These are phyloP conservation scores for Starmerella vaccinii DNA, from an alignment of 805 yeast species.

Conservation along the genomic window DNA sequence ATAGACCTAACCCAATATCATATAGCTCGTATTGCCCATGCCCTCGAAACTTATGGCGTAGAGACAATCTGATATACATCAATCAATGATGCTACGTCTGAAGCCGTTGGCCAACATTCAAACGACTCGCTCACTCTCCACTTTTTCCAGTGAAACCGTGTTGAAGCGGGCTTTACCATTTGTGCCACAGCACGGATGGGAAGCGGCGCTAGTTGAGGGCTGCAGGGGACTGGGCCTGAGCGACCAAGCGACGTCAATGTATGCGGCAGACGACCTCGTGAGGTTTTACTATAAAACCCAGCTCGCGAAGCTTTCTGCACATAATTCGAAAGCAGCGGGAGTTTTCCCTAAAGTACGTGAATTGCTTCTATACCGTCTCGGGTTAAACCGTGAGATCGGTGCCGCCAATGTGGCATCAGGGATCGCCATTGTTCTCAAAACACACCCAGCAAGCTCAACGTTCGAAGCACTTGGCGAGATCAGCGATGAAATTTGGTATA, in stretches of 20 bases:
- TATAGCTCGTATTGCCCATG: background rate
- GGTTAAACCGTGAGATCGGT: conserved; percentile 33
- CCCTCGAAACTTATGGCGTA: background rate
- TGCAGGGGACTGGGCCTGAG: conserved; percentile 41
- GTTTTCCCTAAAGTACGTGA: conserved; percentile 31
- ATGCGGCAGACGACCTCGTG: conserved; percentile 42
- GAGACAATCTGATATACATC: background rate
- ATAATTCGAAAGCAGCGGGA: background rate
- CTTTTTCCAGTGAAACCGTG: conserved; percentile 27
- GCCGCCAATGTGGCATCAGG: conserved; percentile 32
- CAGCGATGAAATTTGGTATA: conserved; percentile 72
- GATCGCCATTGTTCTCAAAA: conserved; percentile 53
- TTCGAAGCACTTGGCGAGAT: conserved; percentile 60
- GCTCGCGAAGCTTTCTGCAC: conserved; percentile 28
- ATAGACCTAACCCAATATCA: background rate
- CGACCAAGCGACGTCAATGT: conserved; percentile 41
- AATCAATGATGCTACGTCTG: background rate
- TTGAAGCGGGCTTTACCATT: conserved; percentile 32
- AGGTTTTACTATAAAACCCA: conserved; percentile 44
- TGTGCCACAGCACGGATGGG: conserved; percentile 48
- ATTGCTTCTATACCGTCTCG: conserved; percentile 37
- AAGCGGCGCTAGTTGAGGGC: conserved; percentile 40
- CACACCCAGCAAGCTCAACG: conserved; percentile 48
- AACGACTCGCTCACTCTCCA: background rate
- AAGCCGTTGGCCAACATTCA: background rate